Evolutionary conservation across 371 early-diverging fungal species (phyloP), one percentile per base, ranked within the genome.

Genomic region (Zychaea mexicana): DNA sequence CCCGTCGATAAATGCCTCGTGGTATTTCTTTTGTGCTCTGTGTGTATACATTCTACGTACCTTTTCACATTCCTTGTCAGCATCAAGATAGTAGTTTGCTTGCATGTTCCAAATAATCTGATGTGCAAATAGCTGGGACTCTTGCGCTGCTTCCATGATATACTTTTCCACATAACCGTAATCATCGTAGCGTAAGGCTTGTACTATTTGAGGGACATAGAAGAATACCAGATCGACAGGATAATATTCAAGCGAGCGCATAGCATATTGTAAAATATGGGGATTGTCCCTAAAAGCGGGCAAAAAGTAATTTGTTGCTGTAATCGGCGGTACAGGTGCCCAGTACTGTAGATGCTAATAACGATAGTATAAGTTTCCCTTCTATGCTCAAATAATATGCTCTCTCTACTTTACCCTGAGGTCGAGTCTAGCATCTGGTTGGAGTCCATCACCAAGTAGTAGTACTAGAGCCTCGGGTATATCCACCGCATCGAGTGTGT

Each of bases 91-190:
- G 45, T 76, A 79, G 80, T 99, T 99, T 49, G 99, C 99, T 39
- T 96, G 92, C 96, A 99, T 98, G 73, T 99, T 99, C 99, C 99
- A 99, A 52, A 99, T 98, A 54, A 99, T 96, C 76, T 99, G 98
- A 77, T 99, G 99, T 3, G 98, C 95, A 85, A 99, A 99, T 31
- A 94, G 81, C 71, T 96, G 98, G 7, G 96, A 96, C 1, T 90
- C 88, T 63, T 88, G 88, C 1, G 95, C 98, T 0, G 99, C 94
- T 36, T 92, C 88, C 75, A 99, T 76, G 28, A 99, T 96, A 63
- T 92, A 97, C 53, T 90, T 88, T 74, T 97, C 96, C 6, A 94
- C 90, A 68, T 97, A 98, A 19, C 99, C 93, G 17, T 83, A 68
- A 2, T 74, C 74, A 68, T 99, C 98, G 66, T 94, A 83, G 24